Evolutionary conservation across 257 asterid genomes (phyloP).

Genomic region (Fraxinus quadrangulata): DNA sequence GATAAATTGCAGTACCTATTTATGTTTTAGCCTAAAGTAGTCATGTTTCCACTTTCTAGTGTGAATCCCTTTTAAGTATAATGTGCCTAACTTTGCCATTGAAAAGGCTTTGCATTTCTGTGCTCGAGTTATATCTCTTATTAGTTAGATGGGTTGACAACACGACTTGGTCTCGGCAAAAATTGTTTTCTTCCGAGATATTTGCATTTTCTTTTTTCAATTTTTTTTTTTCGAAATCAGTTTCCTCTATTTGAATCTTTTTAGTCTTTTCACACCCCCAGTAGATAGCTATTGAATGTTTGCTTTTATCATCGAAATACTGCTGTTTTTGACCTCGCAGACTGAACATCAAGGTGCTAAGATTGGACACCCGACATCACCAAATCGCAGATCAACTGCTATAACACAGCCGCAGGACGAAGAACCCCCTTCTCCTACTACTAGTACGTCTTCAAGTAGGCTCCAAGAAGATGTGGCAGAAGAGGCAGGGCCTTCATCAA

Average conservation of each 20-base stretch:
- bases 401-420: slow-evolving; percentile 32
- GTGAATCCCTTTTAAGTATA: too few relatives aligned
- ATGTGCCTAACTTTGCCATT: too few relatives aligned
- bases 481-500: slow-evolving; percentile 25
- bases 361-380: slow-evolving; percentile 38
- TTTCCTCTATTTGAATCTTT: background rate
- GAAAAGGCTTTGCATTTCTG: too few relatives aligned
- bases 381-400: slow-evolving; percentile 37
- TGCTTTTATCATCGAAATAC: background rate
- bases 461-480: slow-evolving; percentile 34
- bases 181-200: too few relatives aligned
- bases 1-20: background rate
- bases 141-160: too few relatives aligned
- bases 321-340: slow-evolving; percentile 30
- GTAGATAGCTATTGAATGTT: background rate
- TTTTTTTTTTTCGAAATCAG: background rate
- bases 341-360: slow-evolving; percentile 41
- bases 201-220: background rate
- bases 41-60: background rate
- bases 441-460: slow-evolving; percentile 35
- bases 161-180: too few relatives aligned
- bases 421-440: slow-evolving; percentile 30
- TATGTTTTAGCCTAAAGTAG: background rate
- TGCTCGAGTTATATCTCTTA: too few relatives aligned
- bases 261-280: too few relatives aligned